These are phyloP conservation scores for Saturnispora hagleri DNA, from an alignment of 805 yeast species.

Conservation along the genomic window DNA sequence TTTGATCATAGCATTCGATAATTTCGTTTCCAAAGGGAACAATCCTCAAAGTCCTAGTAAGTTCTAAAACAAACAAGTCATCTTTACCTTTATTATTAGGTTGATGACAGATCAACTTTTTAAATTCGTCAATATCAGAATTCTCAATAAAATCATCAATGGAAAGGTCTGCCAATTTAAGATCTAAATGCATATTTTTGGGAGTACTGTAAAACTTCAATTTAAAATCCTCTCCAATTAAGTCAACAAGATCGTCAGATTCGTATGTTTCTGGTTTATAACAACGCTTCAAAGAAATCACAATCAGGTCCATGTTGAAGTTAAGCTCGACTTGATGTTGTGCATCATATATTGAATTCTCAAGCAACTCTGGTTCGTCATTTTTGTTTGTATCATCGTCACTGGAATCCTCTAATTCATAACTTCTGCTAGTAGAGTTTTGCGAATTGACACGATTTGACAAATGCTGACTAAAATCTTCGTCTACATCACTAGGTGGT, in stretches of 20 bases:
- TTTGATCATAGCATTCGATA: slow-evolving; percentile 71
- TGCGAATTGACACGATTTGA: not conserved
- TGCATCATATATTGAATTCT: slow-evolving; percentile 6
- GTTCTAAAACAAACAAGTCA: slow-evolving; percentile 51
- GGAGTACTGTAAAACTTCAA: slow-evolving; percentile 53
- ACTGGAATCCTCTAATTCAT: slow-evolving; percentile 1
- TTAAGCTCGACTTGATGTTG: slow-evolving; percentile 69
- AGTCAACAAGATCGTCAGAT: slow-evolving; percentile 61
- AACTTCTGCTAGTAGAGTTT: not conserved
- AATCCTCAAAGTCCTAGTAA: slow-evolving; percentile 49
- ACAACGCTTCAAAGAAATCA: slow-evolving; percentile 59
- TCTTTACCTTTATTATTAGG: slow-evolving; percentile 32
- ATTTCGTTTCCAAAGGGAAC: slow-evolving; percentile 43
- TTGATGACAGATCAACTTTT: slow-evolving; percentile 60
- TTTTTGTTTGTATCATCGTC: not conserved
- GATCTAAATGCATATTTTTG: slow-evolving; percentile 54
- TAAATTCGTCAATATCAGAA: slow-evolving; percentile 52
- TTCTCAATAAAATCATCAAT: slow-evolving; percentile 69
- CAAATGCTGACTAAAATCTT: not conserved
- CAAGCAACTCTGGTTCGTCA: not conserved
- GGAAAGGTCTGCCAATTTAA: slow-evolving; percentile 54
- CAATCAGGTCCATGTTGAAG: slow-evolving; percentile 57
- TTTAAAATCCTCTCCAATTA: slow-evolving; percentile 57
- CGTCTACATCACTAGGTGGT: slow-evolving; percentile 34
- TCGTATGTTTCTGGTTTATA: slow-evolving; percentile 48